phyloP scores from a whole-genome alignment of 2,329 filamentous ascomycete species.

The Penicillium sp. region DNA sequence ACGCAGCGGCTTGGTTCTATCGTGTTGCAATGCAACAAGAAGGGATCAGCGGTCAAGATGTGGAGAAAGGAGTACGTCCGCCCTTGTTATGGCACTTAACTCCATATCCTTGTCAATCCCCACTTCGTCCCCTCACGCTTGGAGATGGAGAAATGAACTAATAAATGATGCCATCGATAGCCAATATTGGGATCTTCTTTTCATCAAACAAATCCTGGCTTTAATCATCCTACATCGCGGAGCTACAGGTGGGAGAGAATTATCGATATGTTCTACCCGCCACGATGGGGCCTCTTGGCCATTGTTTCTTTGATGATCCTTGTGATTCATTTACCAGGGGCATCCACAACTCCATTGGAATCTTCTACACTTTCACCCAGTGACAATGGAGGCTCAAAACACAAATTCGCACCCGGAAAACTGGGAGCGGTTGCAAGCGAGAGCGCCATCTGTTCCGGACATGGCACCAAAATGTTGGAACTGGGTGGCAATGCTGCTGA shows the following conservation, averaged over 20 bases:
- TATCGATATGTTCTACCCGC: constrained; percentile 21
- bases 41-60: constrained; percentile 24
- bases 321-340: constrained; percentile 26
- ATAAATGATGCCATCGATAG: constrained; percentile 4
- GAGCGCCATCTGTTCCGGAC: constrained; percentile 68
- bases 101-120: constrained; percentile 1
- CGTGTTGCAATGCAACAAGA: constrained; percentile 8
- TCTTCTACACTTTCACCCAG: constrained; percentile 3
- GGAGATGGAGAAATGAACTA: constrained; percentile 1
- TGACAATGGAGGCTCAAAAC: constrained; percentile 29
- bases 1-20: no score
- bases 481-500: constrained; percentile 74
- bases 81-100: no score
- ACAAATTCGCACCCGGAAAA: constrained; percentile 32
- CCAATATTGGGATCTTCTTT: constrained; percentile 20
- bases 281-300: constrained; percentile 22
- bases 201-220: background rate
- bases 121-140: constrained; percentile 1
- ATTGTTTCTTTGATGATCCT: constrained; percentile 27
- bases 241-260: constrained; percentile 1
- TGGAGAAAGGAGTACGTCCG: constrained; percentile 37
- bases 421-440: constrained; percentile 73
- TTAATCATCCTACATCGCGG: constrained; percentile 1
- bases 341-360: constrained; percentile 27
- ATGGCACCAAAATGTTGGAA: constrained; percentile 68